Base-by-base conservation (phyloP, 192 early-diverging fungal species). In the Coemansia javaensis region DNA sequence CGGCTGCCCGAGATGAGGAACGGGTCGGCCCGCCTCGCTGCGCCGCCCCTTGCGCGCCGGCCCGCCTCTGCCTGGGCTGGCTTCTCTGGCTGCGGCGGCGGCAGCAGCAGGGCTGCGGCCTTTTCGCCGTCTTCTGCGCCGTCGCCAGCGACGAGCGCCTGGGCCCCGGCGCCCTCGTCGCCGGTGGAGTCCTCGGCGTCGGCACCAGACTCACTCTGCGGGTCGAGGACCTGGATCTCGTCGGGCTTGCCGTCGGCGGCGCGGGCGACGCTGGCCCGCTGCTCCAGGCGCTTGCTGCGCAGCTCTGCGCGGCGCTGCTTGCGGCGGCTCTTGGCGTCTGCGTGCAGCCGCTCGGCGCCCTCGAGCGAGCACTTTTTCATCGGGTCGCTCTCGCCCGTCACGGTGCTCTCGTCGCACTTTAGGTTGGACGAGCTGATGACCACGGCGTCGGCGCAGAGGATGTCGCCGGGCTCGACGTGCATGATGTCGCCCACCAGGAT, bases 1-100 rank as follows among this genome's bases (percentile, higher is more conserved):
- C 92, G 93, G 53, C 88, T 90, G 20, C 97, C 97, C 36, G 90
- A 93, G 12, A 99, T 79, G 25, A 99, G 70, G 58, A 97, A 98
- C 5, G 92, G 91, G 38, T 82, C 81, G 13, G 48, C 60, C 15
- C 50, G 64, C 42, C 75, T 68, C 41, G 56, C 40, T 9, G 58
- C 50, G 36, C 56, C 50, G 28, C 60, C 36, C 49, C 58, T 74
- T 37, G 30, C 27, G 20, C 47, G 60, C 36, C 28, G 53, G 15
- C 51, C 45, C n/a, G 37, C 13, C 16, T 25, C 18, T 20, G 40
- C 35, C 24, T 22, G 23, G 25, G 27, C 48, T 7, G 28, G 6
- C 38, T 11, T 40, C 10, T 21, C 13, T 8, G 16, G 11, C 11
- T 6, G 15, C 18, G 14, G 8, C 5, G 32, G 41, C 34, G 44